Base-by-base conservation (phyloP, 2,329 filamentous ascomycete genomes). In the Calonectria multiphialidica region DNA sequence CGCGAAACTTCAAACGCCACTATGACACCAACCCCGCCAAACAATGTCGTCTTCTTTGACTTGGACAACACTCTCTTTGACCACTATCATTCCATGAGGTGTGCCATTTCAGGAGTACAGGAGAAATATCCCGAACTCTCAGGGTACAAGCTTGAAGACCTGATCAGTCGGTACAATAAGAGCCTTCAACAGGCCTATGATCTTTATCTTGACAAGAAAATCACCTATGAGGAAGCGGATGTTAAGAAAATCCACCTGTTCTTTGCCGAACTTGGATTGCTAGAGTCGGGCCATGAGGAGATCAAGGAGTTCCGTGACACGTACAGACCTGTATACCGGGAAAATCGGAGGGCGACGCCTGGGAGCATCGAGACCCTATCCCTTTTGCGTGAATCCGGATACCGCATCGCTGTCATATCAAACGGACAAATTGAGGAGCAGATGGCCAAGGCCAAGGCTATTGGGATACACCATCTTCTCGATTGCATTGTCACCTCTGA, bases 31-130 rank as follows among this genome's bases (percentile, higher is more conserved):
- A n/a, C 8, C 4, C 9, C 42, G 10, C n/a, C 42, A 23, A 45
- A 21, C 9, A 45, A 45, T 21, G 42, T 45, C n/a, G 9, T 45
- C n/a, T 45, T 74, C 44, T 75, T 74, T n/a, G 72, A 70, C 7
- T 63, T 75, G 0, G 69, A 74, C 10, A 61, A 65, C 33, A 75
- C 70, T 7, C 10, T 74, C 1, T 75, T 72, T n/a, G 59, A 74
- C 18, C 63, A 74, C 16, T 7, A 16, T 5, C 50, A 70, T 18
- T 66, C 72, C 1, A 5, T 70, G 1, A 5, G 18, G 3, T 3
- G 1, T 0, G 65, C 68, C 1, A 28, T 66, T 0, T 23, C 33
- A 1, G n/a, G 13, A 3, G 18, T 68, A 7, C 49, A 21, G 25
- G 7, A 30, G 1, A 0, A 15, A 3, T 18, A 23, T 12, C 6